These are phyloP conservation scores for Didymellaceae sp. DNA, from an alignment of 2,329 filamentous ascomycete genomes.

Conservation along the genomic window DNA sequence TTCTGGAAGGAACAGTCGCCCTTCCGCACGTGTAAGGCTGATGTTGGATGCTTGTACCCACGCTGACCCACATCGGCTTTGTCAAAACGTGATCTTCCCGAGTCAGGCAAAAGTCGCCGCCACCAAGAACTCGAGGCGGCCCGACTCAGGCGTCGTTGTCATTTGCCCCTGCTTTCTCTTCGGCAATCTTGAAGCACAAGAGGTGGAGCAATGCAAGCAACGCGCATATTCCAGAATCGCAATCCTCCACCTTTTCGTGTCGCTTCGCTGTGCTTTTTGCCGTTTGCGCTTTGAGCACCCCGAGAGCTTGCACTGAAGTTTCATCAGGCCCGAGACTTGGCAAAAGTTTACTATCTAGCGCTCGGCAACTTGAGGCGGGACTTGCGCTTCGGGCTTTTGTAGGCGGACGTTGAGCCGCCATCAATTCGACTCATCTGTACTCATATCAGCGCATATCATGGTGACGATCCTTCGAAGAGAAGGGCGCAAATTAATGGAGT, in stretches of 20 bases:
- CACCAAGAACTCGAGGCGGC: not conserved
- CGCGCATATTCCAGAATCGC: not conserved
- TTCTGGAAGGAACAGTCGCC: conserved; percentile 3
- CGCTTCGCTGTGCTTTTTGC: not conserved
- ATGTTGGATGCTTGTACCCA: conserved; percentile 7
- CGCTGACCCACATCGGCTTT: conserved; percentile 10
- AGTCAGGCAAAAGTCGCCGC: conserved; percentile 2
- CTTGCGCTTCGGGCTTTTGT: not conserved
- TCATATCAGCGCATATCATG: conserved; percentile 2
- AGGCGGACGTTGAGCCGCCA: not conserved
- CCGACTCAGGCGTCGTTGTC: conserved; percentile 3
- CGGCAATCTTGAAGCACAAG: not conserved
- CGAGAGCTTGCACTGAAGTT: conserved; percentile 2
- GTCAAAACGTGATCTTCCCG: conserved; percentile 8
- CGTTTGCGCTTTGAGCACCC: conserved; percentile 1
- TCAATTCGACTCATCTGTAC: conserved; percentile 13
- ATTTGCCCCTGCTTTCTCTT: not conserved
- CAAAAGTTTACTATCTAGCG: conserved; percentile 9
- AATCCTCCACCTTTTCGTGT: not conserved
- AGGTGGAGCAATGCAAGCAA: conserved; percentile 1
- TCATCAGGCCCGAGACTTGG: conserved; percentile 10
- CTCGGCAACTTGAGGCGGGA: not conserved
- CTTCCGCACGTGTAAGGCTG: conserved; percentile 14
- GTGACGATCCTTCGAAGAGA: not conserved
- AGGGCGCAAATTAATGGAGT: conserved; percentile 3